These are phyloP conservation scores for Pyronema omphalodes DNA, from an alignment of 495 filamentous ascomycete species.

Conservation along the genomic window DNA sequence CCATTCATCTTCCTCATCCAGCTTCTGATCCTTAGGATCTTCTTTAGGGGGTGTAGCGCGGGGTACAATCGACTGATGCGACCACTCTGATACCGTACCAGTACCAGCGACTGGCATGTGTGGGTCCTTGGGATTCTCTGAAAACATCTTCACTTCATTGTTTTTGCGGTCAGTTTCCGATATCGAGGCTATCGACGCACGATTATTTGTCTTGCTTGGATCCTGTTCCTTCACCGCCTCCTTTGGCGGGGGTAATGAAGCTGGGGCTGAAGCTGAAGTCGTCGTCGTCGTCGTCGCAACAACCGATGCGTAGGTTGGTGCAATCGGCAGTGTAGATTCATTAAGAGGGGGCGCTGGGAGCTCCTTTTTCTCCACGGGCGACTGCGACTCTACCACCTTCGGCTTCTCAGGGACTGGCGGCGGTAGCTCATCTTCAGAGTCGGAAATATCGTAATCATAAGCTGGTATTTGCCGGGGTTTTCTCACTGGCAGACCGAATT, in stretches of 20 bases:
- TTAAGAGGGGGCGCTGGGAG: neutral
- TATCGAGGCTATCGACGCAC: slow-evolving; percentile 2
- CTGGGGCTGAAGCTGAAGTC: too few relatives aligned
- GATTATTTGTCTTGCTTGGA: neutral
- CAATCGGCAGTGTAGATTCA: too few relatives aligned
- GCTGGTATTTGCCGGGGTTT: slow-evolving; percentile 1
- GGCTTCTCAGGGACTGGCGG: neutral
- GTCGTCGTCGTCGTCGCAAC: too few relatives aligned
- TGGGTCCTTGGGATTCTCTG: slow-evolving; percentile 18
- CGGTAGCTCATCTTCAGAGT: neutral
- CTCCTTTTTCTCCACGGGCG: neutral
- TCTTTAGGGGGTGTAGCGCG: neutral
- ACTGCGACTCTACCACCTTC: neutral
- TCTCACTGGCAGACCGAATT: slow-evolving; percentile 16
- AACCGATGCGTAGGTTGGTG: too few relatives aligned
- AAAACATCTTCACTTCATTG: slow-evolving; percentile 23
- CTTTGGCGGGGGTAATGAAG: neutral
- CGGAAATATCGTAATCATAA: neutral
- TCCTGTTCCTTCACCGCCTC: neutral
- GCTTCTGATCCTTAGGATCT: slow-evolving; percentile 24
- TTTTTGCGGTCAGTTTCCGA: slow-evolving; percentile 15
- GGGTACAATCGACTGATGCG: slow-evolving; percentile 60
- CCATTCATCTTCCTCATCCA: slow-evolving; percentile 50
- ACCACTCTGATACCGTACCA: slow-evolving; percentile 55
- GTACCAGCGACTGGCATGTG: slow-evolving; percentile 7